Evolutionary conservation across 1,284 basidiomycete species (phyloP).

Genomic region (Stygiomarasmius scandens): DNA sequence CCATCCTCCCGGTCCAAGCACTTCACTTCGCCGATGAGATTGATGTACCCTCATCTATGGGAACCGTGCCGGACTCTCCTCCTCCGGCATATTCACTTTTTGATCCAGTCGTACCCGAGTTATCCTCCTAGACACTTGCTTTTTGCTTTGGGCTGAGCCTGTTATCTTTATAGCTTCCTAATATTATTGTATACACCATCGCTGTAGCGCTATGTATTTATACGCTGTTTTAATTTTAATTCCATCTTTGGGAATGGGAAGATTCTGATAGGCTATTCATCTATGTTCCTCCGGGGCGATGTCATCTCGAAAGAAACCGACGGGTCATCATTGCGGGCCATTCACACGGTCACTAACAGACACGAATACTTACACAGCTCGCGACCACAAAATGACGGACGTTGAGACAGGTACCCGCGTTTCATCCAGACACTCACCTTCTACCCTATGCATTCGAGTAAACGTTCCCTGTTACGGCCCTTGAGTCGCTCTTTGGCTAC

Average conservation of each 20-base stretch:
- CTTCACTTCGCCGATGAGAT: not conserved
- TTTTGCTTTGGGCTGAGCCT: too few species aligned
- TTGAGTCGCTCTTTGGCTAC: slow-evolving; percentile 36
- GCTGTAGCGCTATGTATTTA: too few species aligned
- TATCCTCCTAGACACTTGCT: too few species aligned
- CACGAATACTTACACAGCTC: too few species aligned
- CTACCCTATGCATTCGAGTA: slow-evolving; percentile 5
- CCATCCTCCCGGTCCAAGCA: not conserved
- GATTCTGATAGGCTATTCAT: not conserved
- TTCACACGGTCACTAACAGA: not conserved
- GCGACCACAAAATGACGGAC: not conserved
- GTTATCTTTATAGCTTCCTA: not conserved
- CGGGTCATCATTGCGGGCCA: too few species aligned
- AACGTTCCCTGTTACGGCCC: slow-evolving; percentile 20
- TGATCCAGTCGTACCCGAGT: slow-evolving; percentile 12
- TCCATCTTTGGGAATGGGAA: not conserved
- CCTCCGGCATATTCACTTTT: slow-evolving; percentile 21
- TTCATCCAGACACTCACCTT: not conserved
- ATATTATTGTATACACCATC: not conserved
- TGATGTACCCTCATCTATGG: not conserved
- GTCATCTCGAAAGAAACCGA: not conserved
- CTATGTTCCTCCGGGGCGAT: not conserved
- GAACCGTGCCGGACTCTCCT: slow-evolving; percentile 3
- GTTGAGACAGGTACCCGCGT: not conserved
- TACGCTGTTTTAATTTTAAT: too few species aligned